Evolutionary conservation across 1,284 basidiomycete species (phyloP).

Genomic region (Uromyces viciae-fabae): DNA sequence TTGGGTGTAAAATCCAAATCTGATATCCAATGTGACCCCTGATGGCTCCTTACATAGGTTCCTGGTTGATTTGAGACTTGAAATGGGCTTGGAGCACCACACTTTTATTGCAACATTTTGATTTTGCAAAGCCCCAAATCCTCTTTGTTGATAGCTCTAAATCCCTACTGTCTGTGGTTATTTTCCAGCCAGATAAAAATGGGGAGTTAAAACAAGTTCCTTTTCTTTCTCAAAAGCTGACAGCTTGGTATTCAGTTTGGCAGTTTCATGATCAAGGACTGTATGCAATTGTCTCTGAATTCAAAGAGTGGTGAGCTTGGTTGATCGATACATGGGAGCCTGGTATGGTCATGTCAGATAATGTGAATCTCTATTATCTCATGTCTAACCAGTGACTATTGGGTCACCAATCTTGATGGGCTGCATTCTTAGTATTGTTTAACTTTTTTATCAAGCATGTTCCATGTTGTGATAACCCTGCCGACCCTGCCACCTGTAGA

Average conservation of each 20-base stretch:
- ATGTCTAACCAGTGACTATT: not conserved
- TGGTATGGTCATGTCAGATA: not conserved
- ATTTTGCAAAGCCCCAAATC: not conserved
- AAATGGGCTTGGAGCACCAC: too few species aligned
- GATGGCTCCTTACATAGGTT: too few species aligned
- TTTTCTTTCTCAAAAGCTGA: slow-evolving; percentile 11
- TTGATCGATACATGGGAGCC: not conserved
- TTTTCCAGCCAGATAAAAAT: not conserved
- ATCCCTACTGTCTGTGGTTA: too few species aligned
- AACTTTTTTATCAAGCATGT: not conserved
- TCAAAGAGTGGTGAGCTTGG: slow-evolving; percentile 29
- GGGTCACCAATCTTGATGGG: not conserved
- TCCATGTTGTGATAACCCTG: not conserved
- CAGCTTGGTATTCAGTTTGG: not conserved
- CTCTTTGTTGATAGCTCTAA: not conserved
- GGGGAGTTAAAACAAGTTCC: not conserved
- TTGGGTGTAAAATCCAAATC: too few species aligned
- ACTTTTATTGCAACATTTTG: slow-evolving; percentile 6
- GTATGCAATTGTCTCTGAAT: not conserved
- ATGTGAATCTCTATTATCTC: slow-evolving; percentile 11
- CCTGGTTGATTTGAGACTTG: too few species aligned
- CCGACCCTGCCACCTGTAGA: not conserved
- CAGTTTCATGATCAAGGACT: slow-evolving; percentile 1
- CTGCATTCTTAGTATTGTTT: too few species aligned
- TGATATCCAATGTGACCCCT: too few species aligned